Evolutionary conservation across 176 grass and related monocot species (phyloP), one percentile per base, ranked within the genome.

Genomic region (Ananas comosus): DNA sequence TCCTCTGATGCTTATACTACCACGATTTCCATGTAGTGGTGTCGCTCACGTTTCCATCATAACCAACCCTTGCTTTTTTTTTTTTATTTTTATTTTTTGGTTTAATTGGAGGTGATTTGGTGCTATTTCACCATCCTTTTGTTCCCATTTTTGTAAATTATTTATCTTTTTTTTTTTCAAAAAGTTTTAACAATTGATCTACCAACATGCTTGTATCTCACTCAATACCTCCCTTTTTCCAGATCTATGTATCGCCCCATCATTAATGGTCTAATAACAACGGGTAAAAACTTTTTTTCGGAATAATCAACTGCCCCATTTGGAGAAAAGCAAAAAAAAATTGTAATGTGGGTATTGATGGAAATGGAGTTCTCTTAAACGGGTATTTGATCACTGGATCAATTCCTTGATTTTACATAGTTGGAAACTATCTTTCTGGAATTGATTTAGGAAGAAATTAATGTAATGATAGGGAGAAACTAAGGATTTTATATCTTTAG

Each of bases 41-140:
- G n/a, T 58, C 54, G n/a, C 18, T 58, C 16, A 58, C 54, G 54
- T 19, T 58, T 58, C 54, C 54, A 59, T 59, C 54, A 59, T 59
- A 14, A 59, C 16, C 16, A 59, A 9, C 54, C 19, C 19, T 17
- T 58, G 53, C 14, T n/a, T 58, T n/a, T 7, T 19, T 58, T 2
- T 27, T 27, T 27, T 1, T 2, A 2, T 27, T 24, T 1, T 24
- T 24, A 1, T 29, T 29, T 29, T 29, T 29, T 29, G 3, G 3
- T 3, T 3, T 3, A 29, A 29, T 29, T 29, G 28, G 54, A n/a
- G 54, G 14, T 58, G 54, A 58, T 14, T 58, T 58, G 54, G 54
- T 58, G 54, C 7, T 14, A 17, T 58, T 58, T 19, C 54, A 19
- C 54, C 54, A 58, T 58, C 54, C 54, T 9, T 58, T 14, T 18